Evolutionary conservation across 1,284 basidiomycete genomes (phyloP).

Genomic region (Puccinia triticina): DNA sequence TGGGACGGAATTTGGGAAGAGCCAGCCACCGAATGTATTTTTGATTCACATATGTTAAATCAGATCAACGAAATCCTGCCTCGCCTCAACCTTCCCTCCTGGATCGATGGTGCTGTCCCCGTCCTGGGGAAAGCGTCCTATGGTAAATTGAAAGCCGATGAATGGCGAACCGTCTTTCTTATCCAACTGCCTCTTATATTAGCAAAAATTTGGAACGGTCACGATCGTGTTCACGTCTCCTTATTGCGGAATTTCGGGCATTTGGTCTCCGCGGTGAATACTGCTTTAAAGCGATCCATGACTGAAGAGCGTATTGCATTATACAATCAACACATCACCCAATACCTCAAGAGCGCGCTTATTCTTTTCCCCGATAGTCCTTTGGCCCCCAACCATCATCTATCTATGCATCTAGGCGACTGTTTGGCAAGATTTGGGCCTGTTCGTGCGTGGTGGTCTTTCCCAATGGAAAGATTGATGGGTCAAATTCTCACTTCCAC

Average conservation of each 20-base stretch:
- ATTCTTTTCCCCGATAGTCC: background rate
- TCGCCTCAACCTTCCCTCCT: constrained; percentile 9
- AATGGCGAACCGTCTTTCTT: constrained; percentile 46
- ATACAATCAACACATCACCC: background rate
- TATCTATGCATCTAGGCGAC: constrained; percentile 21
- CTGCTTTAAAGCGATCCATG: constrained; percentile 12
- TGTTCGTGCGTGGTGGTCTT: constrained; percentile 29
- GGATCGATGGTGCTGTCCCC: constrained; percentile 33
- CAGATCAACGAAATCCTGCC: constrained; percentile 5
- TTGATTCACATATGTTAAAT: background rate
- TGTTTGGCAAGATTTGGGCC: constrained; percentile 22
- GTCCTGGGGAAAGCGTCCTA: constrained; percentile 27
- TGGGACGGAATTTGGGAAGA: constrained; percentile 8
- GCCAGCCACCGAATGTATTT: background rate
- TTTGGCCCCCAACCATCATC: constrained; percentile 31
- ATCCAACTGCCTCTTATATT: constrained; percentile 33
- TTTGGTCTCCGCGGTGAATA: constrained; percentile 18
- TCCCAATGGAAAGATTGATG: constrained; percentile 36
- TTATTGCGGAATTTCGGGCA: constrained; percentile 34
- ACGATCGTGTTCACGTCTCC: background rate
- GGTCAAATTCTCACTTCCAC: constrained; percentile 5
- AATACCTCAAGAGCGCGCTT: background rate
- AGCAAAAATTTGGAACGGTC: background rate
- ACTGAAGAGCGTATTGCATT: background rate
- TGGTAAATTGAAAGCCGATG: constrained; percentile 52